phyloP scores from a whole-genome alignment of 2,329 filamentous ascomycete genomes.

The Fragosphaeria purpurea region DNA sequence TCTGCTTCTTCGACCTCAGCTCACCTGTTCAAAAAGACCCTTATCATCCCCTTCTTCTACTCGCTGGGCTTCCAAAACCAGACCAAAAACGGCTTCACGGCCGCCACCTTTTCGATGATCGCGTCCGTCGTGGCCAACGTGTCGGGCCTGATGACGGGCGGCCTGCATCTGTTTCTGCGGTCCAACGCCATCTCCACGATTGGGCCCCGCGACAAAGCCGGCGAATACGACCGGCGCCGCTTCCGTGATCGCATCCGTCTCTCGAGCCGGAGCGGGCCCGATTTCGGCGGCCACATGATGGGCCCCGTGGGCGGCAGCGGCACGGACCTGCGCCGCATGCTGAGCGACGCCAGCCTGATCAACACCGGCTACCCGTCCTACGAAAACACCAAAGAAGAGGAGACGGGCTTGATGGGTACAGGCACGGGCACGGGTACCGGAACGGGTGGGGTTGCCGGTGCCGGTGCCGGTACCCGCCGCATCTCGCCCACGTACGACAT shows the following conservation, averaged over 20 bases:
- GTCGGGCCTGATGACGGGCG: conserved; percentile 54
- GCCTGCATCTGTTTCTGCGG: conserved; percentile 57
- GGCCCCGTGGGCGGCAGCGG: conserved; percentile 20
- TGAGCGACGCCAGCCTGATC: conserved; percentile 26
- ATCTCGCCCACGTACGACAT: conserved; percentile 12
- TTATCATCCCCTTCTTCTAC: conserved; percentile 55
- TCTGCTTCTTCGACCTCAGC: too few relatives aligned
- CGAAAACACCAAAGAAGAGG: conserved; percentile 21
- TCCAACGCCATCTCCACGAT: conserved; percentile 51
- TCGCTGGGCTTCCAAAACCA: conserved; percentile 37
- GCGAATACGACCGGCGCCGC: conserved; percentile 36
- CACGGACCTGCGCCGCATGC: conserved; percentile 20
- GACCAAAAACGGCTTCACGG: conserved; percentile 25
- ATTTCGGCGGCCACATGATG: conserved; percentile 25
- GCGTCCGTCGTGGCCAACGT: conserved; percentile 57
- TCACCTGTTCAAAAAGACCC: conserved; percentile 39
- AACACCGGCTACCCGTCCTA: conserved; percentile 10
- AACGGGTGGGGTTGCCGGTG: too few relatives aligned
- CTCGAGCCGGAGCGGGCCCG: conserved; percentile 15
- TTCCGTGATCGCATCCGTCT: conserved; percentile 34
- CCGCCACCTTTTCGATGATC: conserved; percentile 47
- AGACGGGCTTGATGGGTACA: too few relatives aligned
- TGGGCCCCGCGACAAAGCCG: conserved; percentile 34
- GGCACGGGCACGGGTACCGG: too few relatives aligned
- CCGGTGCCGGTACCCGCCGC: conserved; percentile 13